These are phyloP conservation scores for Xerocomellus chrysenteron DNA, from an alignment of 768 basidiomycete species.

Conservation along the genomic window DNA sequence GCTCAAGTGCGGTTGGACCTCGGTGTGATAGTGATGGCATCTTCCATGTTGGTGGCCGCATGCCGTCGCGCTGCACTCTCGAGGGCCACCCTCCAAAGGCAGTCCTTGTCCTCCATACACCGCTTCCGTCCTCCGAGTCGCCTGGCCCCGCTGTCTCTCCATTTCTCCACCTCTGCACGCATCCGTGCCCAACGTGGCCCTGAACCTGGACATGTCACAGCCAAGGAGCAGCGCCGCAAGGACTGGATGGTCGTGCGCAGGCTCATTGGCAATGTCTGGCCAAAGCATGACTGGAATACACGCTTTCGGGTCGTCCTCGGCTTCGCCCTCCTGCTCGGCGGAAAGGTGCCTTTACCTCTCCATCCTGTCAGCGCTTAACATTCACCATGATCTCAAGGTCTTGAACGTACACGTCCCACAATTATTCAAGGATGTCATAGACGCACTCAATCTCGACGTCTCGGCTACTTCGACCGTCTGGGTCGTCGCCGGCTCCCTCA, in stretches of 20 bases:
- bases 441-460: slow-evolving; percentile 83
- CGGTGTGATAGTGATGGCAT: neutral
- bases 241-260: slow-evolving; percentile 88
- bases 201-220: slow-evolving; percentile 11
- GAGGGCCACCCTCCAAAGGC: slow-evolving; percentile 7
- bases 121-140: neutral
- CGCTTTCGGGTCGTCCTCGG: slow-evolving; percentile 82
- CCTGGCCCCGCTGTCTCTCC: neutral
- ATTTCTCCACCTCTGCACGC: slow-evolving; percentile 20
- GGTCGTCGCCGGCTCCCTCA: slow-evolving; percentile 85
- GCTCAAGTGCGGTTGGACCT: too few species aligned
- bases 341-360: slow-evolving; percentile 61
- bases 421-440: slow-evolving; percentile 90
- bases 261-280: slow-evolving; percentile 92
- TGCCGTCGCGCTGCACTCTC: slow-evolving; percentile 25
- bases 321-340: slow-evolving; percentile 72
- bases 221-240: slow-evolving; percentile 59
- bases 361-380: neutral
- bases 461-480: slow-evolving; percentile 77
- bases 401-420: slow-evolving; percentile 98
- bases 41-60: slow-evolving; percentile 24
- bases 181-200: slow-evolving; percentile 11
- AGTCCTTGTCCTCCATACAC: slow-evolving; percentile 5
- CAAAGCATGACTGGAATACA: slow-evolving; percentile 78
- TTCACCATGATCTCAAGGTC: slow-evolving; percentile 47